Conservation (phyloP, 768 basidiomycete genomes). For the Agaricus blazei region DNA sequence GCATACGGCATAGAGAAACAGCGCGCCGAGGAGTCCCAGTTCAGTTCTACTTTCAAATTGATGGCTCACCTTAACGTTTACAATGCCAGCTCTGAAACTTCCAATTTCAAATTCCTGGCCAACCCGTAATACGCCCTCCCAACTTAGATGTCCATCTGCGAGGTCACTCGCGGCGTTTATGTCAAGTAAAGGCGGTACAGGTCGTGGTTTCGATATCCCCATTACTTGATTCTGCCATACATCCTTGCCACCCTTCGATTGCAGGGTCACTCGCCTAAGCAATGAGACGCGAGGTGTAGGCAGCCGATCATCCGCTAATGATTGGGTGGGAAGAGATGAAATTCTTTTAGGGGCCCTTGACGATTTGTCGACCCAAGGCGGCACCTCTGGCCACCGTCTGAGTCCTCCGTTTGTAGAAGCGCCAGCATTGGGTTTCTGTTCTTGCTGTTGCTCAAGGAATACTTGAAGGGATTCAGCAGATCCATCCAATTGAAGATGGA, state of each 20-base stretch:
- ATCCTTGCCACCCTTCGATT: slow-evolving; percentile 25
- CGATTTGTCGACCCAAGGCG: too few species aligned
- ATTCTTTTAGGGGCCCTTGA: too few species aligned
- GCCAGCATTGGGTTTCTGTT: slow-evolving; percentile 12
- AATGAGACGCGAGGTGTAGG: slow-evolving; percentile 37
- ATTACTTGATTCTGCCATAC: slow-evolving; percentile 35
- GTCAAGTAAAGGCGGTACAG: slow-evolving; percentile 32
- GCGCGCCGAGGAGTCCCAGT: background rate
- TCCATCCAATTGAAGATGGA: slow-evolving; percentile 59
- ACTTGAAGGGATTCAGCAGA: slow-evolving; percentile 38
- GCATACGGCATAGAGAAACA: background rate
- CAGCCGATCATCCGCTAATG: background rate
- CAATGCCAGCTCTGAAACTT: slow-evolving; percentile 39
- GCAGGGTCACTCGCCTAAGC: slow-evolving; percentile 42
- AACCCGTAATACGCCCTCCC: slow-evolving; percentile 50
- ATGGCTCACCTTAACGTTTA: slow-evolving; percentile 35
- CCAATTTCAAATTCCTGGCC: slow-evolving; percentile 33
- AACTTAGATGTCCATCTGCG: slow-evolving; percentile 44
- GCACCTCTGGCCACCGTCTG: background rate
- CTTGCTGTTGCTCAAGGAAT: slow-evolving; percentile 28
- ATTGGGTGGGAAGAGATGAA: too few species aligned
- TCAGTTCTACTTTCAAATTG: background rate
- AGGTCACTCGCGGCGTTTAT: too few species aligned
- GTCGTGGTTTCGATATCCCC: slow-evolving; percentile 44
- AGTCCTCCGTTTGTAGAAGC: background rate